These are phyloP conservation scores for Epicoccum nigrum DNA, from an alignment of 2,329 filamentous ascomycete species.

Conservation along the genomic window DNA sequence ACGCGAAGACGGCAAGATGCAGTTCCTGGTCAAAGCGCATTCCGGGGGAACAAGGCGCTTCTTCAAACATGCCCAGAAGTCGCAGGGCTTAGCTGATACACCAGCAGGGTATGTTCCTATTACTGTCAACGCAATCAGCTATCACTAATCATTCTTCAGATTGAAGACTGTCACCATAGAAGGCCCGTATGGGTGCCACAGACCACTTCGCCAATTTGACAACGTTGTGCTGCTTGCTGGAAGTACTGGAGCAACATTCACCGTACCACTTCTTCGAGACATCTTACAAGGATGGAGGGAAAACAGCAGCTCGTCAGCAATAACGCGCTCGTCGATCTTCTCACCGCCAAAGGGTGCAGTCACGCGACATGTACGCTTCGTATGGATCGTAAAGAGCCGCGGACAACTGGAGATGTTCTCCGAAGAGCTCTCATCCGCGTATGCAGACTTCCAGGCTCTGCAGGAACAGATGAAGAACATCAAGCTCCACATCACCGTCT, in stretches of 20 bases:
- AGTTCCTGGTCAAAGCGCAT: slow-evolving; percentile 63
- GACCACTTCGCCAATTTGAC: slow-evolving; percentile 65
- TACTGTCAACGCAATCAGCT: background rate
- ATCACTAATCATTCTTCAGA: slow-evolving; percentile 8
- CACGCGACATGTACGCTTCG: slow-evolving; percentile 59
- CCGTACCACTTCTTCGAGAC: slow-evolving; percentile 61
- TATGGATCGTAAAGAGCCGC: slow-evolving; percentile 65
- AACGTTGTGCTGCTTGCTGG: slow-evolving; percentile 65
- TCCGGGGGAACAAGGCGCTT: slow-evolving; percentile 60
- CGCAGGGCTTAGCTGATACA: slow-evolving; percentile 19
- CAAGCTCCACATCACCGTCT: slow-evolving; percentile 59
- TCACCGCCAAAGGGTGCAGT: slow-evolving; percentile 39
- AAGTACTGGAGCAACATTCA: slow-evolving; percentile 66
- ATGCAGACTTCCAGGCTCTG: slow-evolving; percentile 52
- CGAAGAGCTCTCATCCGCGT: slow-evolving; percentile 55
- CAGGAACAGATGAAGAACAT: slow-evolving; percentile 46
- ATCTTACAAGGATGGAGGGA: slow-evolving; percentile 57
- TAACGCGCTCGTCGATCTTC: slow-evolving; percentile 22
- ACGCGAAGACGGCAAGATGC: slow-evolving; percentile 60
- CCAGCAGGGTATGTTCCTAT: slow-evolving; percentile 18
- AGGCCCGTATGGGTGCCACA: slow-evolving; percentile 60
- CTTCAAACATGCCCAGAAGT: slow-evolving; percentile 58
- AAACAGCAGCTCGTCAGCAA: slow-evolving; percentile 19
- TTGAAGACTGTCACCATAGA: slow-evolving; percentile 56
- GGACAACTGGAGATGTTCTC: slow-evolving; percentile 61